Evolutionary conservation across 257 asterid species (phyloP), one percentile per base, ranked within the genome.

Genomic region (Solanum ahanhuiri): DNA sequence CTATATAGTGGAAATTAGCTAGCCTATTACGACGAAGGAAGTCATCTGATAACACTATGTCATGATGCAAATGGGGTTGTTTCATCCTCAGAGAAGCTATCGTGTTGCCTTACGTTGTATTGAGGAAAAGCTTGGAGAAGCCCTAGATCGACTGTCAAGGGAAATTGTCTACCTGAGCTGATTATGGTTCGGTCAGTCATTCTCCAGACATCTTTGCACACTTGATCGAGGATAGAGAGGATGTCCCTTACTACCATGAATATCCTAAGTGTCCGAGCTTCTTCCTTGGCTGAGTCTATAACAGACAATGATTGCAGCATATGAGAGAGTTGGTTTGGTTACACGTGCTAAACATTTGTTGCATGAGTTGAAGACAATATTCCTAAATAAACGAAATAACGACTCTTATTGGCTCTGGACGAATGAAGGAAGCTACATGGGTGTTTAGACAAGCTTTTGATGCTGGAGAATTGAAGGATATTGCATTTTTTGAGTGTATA

Each of bases 271-370:
- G 94, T 94, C 30, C 83, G 95, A 89, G 98, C 94, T 31, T 39
- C 11, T 39, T 39, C 10, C 43, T 39, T 39, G 37, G 7, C 41
- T 1, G 41, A 37, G 41, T 37, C 41, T 37, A 22, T 96, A 95
- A 73, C 98, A 94, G 88, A 95, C 98, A 3, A 96, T 96, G 98
- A 95, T 96, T 15, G 96, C 92, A 66, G 98, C 94, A 8, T 96
- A 95, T 79, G 98, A 95, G 85, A 92, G 93, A 84, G 99, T 98
- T 34, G 99, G 99, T 60, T 89, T 96, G 77, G 94, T 96, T 5
- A 98, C 92, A 4, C 98, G 94, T 87, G 95, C 97, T 48, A 95
- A 95, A 85, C 97, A 95, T 14, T 83, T 96, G 71, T 84, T 95
- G 30, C 94, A 93, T 43, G 98, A 96, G 69, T 93, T 96, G 33